Evolutionary conservation across 352 stramenopile species (phyloP), one percentile per base, ranked within the genome.

Genomic region (Globisporangium apiculatum): DNA sequence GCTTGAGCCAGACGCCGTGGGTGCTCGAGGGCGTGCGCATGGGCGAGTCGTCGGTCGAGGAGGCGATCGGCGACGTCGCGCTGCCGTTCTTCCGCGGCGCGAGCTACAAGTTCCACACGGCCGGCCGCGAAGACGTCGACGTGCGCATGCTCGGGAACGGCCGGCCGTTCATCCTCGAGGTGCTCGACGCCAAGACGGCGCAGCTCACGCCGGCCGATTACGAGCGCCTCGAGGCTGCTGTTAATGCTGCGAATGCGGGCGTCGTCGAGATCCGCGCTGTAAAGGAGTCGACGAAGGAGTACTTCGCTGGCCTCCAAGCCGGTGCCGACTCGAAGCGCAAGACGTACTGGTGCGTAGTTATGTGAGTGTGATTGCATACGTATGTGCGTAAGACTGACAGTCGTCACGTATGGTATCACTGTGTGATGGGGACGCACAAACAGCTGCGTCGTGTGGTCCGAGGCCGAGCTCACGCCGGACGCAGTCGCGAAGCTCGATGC

Each of bases 91-190:
- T 91, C 55, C 57, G 80, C 3, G 81, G 79, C 9, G 62, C 69
- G 43, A 64, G 76, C 46, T 94, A 92, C 72, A 99, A 99, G 66
- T 99, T 99, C 58, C 94, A 98, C 78, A 97, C 91, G 1, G 95
- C 93, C 7, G 97, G 97, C 18, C 86, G 97, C 54, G 97, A 99
- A 76, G 97, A 99, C 72, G 89, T 98, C 45, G 95, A 99, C 68
- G 97, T 99, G 38, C 78, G 96, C 43, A 99, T 99, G 97, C 71
- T 99, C 11, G 81, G 97, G 52, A 95, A 95, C 45, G 93, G 93
- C 51, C 83, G 93, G 1, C 93, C 91, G 14, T 98, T 97, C 62
- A 95, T 96, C 55, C 72, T 95, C 47, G 86, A 95, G 65, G 70
- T 95, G 14, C 64, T 92, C 7, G 82, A 96, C 58, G 83, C 83